phyloP scores from a whole-genome alignment of 768 basidiomycete genomes.

The Amanita inopinata region DNA sequence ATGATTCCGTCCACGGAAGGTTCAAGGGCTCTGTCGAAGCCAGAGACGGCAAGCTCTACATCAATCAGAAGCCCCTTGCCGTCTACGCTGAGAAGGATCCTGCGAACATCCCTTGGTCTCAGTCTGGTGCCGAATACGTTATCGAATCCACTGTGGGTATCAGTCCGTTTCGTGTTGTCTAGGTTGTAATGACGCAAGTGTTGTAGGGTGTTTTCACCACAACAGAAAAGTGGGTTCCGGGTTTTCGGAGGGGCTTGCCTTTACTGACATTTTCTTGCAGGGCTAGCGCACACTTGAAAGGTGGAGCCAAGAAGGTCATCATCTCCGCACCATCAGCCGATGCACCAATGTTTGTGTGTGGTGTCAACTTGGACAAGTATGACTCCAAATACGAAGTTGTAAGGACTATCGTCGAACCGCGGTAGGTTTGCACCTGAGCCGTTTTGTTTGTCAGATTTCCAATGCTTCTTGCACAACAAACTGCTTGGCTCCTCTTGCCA shows the following conservation, averaged over 20 bases:
- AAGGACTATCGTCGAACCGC: slow-evolving; percentile 15
- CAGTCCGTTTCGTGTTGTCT: slow-evolving; percentile 9
- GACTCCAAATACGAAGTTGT: slow-evolving; percentile 76
- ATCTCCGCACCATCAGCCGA: slow-evolving; percentile 94
- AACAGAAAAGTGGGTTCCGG: slow-evolving; percentile 52
- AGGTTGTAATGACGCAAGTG: slow-evolving; percentile 4
- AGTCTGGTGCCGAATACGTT: slow-evolving; percentile 81
- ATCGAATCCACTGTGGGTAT: slow-evolving; percentile 85
- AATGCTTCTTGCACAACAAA: slow-evolving; percentile 99
- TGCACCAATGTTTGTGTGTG: slow-evolving; percentile 85
- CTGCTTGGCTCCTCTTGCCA: slow-evolving; percentile 90
- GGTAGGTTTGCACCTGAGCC: neutral
- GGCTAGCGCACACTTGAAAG: slow-evolving; percentile 83
- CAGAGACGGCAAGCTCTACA: slow-evolving; percentile 83
- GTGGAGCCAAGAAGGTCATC: slow-evolving; percentile 97
- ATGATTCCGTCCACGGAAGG: slow-evolving; percentile 86
- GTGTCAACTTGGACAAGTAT: slow-evolving; percentile 90
- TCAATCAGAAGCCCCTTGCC: slow-evolving; percentile 69
- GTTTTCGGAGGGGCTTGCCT: neutral
- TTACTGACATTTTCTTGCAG: slow-evolving; percentile 24
- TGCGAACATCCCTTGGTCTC: slow-evolving; percentile 72
- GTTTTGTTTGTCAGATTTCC: slow-evolving; percentile 49
- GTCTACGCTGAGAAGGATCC: slow-evolving; percentile 87
- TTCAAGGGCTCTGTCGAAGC: slow-evolving; percentile 78
- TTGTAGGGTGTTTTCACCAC: slow-evolving; percentile 95